phyloP scores from a whole-genome alignment of 208 protist genomes.

The Leishmania braziliensis region DNA sequence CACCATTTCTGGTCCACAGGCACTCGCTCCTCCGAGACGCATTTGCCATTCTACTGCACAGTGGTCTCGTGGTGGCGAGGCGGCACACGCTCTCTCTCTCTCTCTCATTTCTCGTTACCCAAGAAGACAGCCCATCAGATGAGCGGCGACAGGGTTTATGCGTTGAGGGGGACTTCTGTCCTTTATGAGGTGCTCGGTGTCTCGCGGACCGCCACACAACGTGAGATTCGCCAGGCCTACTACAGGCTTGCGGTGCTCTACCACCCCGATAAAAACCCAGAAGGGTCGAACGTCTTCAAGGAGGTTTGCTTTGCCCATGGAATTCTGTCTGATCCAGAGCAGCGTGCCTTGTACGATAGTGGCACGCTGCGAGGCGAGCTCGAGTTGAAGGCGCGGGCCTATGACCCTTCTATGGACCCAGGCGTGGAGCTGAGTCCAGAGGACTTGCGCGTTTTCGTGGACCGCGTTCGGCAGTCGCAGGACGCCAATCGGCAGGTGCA shows the following conservation, averaged over 20 bases:
- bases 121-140: neutral
- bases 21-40: neutral
- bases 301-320: conserved; percentile 85
- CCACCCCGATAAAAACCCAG: conserved; percentile 91
- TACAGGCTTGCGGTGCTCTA: conserved; percentile 85
- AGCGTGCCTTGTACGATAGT: conserved; percentile 79
- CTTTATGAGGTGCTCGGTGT: conserved; percentile 87
- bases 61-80: neutral
- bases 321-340: conserved; percentile 80
- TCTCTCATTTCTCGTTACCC: neutral
- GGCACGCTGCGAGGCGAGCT: conserved; percentile 64
- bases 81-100: neutral
- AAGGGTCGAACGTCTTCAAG: conserved; percentile 81
- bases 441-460: conserved; percentile 80
- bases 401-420: conserved; percentile 86
- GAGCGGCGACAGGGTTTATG: conserved; percentile 68
- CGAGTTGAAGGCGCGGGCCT: conserved; percentile 57
- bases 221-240: conserved; percentile 87
- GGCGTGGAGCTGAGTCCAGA: conserved; percentile 77
- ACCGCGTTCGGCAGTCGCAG: conserved; percentile 58
- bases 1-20: neutral
- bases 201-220: conserved; percentile 47
- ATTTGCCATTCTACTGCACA: neutral
- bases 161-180: conserved; percentile 68
- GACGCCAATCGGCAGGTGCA: conserved; percentile 38